Percentiles rank a stretch among this genome's conserved stretches.
phyloP scores from a whole-genome alignment of 371 early-diverging fungal species.

The Rhizopus stolonifer region DNA sequence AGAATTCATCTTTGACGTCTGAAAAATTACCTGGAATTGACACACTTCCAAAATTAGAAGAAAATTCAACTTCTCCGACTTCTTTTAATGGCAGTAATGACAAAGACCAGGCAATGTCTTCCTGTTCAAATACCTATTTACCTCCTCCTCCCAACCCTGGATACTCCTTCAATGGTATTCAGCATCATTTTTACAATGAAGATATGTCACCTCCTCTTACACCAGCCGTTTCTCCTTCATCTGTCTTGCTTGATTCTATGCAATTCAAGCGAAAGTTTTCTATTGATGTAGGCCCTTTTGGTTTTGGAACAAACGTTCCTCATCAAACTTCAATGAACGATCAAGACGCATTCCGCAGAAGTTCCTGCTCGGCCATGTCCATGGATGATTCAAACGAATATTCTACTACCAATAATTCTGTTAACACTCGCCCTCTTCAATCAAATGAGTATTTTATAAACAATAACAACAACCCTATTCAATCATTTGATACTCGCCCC shows the following conservation, averaged over 20 bases:
- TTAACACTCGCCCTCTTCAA: neutral
- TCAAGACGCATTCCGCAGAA: constrained; percentile 34
- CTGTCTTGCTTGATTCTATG: constrained; percentile 30
- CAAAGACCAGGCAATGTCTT: neutral
- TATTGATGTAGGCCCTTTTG: constrained; percentile 51
- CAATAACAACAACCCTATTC: neutral
- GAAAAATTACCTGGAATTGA: constrained; percentile 38
- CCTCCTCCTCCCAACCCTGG: constrained; percentile 5
- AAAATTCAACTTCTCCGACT: constrained; percentile 9
- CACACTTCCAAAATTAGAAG: constrained; percentile 28
- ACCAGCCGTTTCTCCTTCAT: constrained; percentile 38
- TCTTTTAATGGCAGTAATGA: constrained; percentile 1
- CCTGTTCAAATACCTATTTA: constrained; percentile 1
- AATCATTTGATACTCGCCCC: neutral
- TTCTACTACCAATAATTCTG: constrained; percentile 9
- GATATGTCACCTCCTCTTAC: constrained; percentile 35
- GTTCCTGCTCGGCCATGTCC: constrained; percentile 36
- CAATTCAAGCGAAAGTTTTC: constrained; percentile 47
- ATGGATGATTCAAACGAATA: constrained; percentile 21
- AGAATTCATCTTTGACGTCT: constrained; percentile 18
- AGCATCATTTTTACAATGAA: constrained; percentile 13
- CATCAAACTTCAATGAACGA: constrained; percentile 24
- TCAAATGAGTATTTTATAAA: constrained; percentile 10
- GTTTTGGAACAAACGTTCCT: constrained; percentile 33
- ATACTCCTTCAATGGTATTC: constrained; percentile 11